Evolutionary conservation across 116 monocot species (phyloP).

Genomic region (Posidonia oceanica): DNA sequence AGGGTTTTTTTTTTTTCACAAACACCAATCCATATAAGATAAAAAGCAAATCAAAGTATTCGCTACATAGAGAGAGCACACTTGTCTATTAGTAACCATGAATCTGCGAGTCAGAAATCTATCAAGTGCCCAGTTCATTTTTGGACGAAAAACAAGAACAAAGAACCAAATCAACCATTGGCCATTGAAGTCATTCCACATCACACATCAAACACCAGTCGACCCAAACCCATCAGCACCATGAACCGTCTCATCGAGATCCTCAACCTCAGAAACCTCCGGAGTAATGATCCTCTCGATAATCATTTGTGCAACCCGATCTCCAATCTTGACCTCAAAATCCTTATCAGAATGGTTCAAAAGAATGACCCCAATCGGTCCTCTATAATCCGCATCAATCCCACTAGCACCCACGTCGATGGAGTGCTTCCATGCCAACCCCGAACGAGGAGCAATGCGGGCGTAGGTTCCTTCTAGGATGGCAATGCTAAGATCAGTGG

Average conservation of each 20-base stretch:
- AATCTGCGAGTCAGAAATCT: too few relatives aligned
- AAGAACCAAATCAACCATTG: neutral
- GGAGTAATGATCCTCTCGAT: conserved; percentile 34
- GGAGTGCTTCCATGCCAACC: conserved; percentile 88
- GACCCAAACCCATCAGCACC: conserved; percentile 83
- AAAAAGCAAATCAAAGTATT: too few relatives aligned
- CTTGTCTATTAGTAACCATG: too few relatives aligned
- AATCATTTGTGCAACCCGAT: conserved; percentile 47
- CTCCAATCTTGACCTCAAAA: conserved; percentile 53
- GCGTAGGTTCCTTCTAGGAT: too few relatives aligned
- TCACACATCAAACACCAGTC: conserved; percentile 42
- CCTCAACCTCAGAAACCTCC: conserved; percentile 37
- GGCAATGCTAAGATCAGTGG: too few relatives aligned
- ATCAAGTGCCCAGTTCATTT: too few relatives aligned
- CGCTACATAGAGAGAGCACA: too few relatives aligned
- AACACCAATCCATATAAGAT: too few relatives aligned
- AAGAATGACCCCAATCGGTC: conserved; percentile 46
- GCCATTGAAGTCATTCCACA: too few relatives aligned
- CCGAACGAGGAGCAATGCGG: conserved; percentile 78
- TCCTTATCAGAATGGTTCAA: conserved; percentile 62
- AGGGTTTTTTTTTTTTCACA: too few relatives aligned
- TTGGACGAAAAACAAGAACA: neutral
- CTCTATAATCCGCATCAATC: conserved; percentile 88
- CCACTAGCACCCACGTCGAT: conserved; percentile 88
- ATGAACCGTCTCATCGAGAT: conserved; percentile 50